phyloP scores from a whole-genome alignment of 768 basidiomycete genomes.

The Lactarius pseudohatsudake region DNA sequence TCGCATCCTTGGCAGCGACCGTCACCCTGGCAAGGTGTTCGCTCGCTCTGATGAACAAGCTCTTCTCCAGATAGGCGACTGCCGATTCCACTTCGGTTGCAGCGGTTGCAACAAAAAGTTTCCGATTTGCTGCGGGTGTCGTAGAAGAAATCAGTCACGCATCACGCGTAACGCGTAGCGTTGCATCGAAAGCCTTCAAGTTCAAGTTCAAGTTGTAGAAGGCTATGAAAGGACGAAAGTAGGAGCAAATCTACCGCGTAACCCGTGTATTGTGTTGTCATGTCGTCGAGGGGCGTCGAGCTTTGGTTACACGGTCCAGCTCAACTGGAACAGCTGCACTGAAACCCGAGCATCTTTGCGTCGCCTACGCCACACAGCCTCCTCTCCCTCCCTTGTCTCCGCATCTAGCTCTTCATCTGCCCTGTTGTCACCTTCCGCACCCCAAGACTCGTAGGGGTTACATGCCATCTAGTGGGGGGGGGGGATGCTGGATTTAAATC shows the following conservation, averaged over 20 bases:
- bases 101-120: too few species aligned
- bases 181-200: neutral
- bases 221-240: neutral
- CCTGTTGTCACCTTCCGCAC: constrained; percentile 59
- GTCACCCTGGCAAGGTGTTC: neutral
- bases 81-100: too few species aligned
- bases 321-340: constrained; percentile 91
- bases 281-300: neutral
- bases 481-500: neutral
- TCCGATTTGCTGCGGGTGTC: too few species aligned
- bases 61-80: neutral
- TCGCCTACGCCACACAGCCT: constrained; percentile 78
- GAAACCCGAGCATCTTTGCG: constrained; percentile 78
- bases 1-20: neutral
- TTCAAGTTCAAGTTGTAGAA: too few species aligned
- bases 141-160: too few species aligned
- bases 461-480: constrained; percentile 69
- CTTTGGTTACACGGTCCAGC: neutral
- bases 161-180: neutral
- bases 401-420: constrained; percentile 49
- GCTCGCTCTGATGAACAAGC: neutral
- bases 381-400: constrained; percentile 67
- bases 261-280: neutral
- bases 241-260: neutral
- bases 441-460: constrained; percentile 85